These are phyloP conservation scores for Umbilicaria muhlenbergii DNA, from an alignment of 495 filamentous ascomycete genomes.

Conservation along the genomic window DNA sequence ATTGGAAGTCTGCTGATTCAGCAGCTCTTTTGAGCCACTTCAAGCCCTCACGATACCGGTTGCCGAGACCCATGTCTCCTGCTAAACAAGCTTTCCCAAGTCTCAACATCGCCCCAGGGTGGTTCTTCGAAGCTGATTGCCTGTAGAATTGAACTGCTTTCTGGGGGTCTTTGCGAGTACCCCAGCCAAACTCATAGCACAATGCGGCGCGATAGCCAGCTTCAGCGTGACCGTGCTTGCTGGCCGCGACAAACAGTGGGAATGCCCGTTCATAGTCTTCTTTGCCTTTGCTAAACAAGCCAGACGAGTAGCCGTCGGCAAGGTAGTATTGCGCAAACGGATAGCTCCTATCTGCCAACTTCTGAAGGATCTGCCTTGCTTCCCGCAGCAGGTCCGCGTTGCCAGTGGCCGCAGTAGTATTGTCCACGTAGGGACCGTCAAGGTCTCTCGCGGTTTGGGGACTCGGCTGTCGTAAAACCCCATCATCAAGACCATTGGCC, in stretches of 20 bases:
- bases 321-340: constrained; percentile 98
- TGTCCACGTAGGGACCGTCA: constrained; percentile 24
- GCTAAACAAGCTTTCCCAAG: constrained; percentile 80
- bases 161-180: constrained; percentile 67
- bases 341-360: constrained; percentile 70
- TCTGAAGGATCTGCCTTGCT: constrained; percentile 75
- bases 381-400: constrained; percentile 64
- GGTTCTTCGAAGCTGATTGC: constrained; percentile 77
- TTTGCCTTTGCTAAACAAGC: constrained; percentile 84
- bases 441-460: constrained; percentile 22
- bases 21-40: constrained; percentile 94
- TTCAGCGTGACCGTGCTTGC: constrained; percentile 95
- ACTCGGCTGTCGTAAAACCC: constrained; percentile 17
- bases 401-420: constrained; percentile 22
- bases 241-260: constrained; percentile 77
- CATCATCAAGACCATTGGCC: constrained; percentile 20
- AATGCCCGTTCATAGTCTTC: constrained; percentile 84
- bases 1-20: constrained; percentile 76
- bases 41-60: constrained; percentile 77
- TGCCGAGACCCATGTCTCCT: constrained; percentile 71
- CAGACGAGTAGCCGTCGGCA: constrained; percentile 84
- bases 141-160: constrained; percentile 92
- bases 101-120: constrained; percentile 87
- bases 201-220: constrained; percentile 85
- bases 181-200: constrained; percentile 98